These are phyloP conservation scores for Pseudozyma sp. DNA, from an alignment of 1,284 basidiomycete genomes.

Conservation along the genomic window DNA sequence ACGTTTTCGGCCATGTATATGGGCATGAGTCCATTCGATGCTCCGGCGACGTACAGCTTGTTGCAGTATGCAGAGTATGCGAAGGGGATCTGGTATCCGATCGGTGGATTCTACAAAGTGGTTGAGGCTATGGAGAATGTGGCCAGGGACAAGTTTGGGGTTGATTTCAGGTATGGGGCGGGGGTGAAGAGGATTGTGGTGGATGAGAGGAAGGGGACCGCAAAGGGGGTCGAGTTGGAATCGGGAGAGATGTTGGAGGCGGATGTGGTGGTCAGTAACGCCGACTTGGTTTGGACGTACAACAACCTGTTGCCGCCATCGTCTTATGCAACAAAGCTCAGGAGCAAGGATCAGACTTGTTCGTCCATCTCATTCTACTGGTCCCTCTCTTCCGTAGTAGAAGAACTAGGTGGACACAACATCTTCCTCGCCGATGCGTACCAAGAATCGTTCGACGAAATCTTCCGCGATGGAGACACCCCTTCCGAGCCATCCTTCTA, in stretches of 20 bases:
- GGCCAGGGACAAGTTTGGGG: constrained; percentile 69
- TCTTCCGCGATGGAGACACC: constrained; percentile 71
- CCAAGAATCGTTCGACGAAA: constrained; percentile 72
- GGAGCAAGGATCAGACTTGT: constrained; percentile 70
- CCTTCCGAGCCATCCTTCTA: constrained; percentile 73
- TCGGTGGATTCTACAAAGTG: constrained; percentile 72
- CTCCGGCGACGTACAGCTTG: constrained; percentile 72
- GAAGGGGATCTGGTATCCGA: constrained; percentile 73
- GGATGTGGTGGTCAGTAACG: constrained; percentile 73
- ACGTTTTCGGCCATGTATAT: constrained; percentile 56
- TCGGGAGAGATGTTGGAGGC: constrained; percentile 70
- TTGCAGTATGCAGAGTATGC: constrained; percentile 74
- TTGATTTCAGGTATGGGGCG: constrained; percentile 70
- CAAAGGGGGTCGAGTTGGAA: constrained; percentile 70
- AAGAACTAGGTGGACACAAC: constrained; percentile 72
- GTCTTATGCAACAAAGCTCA: constrained; percentile 62
- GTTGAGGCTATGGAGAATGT: constrained; percentile 71
- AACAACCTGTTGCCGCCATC: constrained; percentile 70
- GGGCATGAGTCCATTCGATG: constrained; percentile 73
- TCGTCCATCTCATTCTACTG: constrained; percentile 74
- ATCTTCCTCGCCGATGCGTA: constrained; percentile 70
- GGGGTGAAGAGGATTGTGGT: constrained; percentile 69
- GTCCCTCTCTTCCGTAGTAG: constrained; percentile 71
- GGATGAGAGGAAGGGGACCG: constrained; percentile 29
- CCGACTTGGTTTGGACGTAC: constrained; percentile 73